Percentiles rank a stretch among this genome's conserved stretches.
Conservation (phyloP, 495 filamentous ascomycete genomes). For the Aspergillus wentii region DNA sequence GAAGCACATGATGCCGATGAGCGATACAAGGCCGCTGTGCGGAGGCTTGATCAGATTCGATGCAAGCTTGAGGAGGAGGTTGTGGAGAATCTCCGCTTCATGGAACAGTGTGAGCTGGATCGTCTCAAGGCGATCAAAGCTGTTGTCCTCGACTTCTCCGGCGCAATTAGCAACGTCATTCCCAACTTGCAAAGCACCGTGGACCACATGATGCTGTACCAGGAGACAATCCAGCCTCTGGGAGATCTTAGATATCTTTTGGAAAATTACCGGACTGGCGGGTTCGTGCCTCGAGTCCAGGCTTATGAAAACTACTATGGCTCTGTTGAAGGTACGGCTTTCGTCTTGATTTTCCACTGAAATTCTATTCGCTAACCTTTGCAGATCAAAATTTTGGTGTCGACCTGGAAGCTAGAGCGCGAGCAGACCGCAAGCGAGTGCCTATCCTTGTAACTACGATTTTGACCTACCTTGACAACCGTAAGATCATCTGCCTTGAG, state of each 20-base stretch:
- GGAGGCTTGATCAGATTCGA: slow-evolving; percentile 80
- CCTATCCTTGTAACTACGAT: slow-evolving; percentile 89
- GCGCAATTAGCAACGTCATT: slow-evolving; percentile 96
- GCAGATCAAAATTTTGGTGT: slow-evolving; percentile 94
- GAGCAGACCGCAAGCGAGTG: slow-evolving; percentile 92
- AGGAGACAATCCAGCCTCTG: slow-evolving; percentile 92
- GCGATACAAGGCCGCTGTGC: slow-evolving; percentile 79
- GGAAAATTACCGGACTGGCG: slow-evolving; percentile 96
- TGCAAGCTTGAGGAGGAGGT: slow-evolving; percentile 95
- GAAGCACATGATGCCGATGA: slow-evolving; percentile 92
- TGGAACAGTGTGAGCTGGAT: slow-evolving; percentile 97
- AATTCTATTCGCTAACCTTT: slow-evolving; percentile 12
- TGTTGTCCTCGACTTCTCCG: slow-evolving; percentile 95
- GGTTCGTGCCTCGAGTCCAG: slow-evolving; percentile 85
- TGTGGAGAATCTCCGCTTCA: slow-evolving; percentile 84
- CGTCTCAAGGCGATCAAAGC: slow-evolving; percentile 96
- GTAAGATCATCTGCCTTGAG: slow-evolving; percentile 34
- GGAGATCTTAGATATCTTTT: slow-evolving; percentile 92
- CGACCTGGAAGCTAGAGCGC: slow-evolving; percentile 87
- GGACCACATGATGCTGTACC: slow-evolving; percentile 97
- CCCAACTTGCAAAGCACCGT: slow-evolving; percentile 91
- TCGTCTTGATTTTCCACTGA: not conserved
- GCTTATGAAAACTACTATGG: slow-evolving; percentile 99
- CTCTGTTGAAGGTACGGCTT: slow-evolving; percentile 66
- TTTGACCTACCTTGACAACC: slow-evolving; percentile 89